These are phyloP conservation scores for Acorus gramineus DNA, from an alignment of 106 monocot genomes.

Conservation along the genomic window DNA sequence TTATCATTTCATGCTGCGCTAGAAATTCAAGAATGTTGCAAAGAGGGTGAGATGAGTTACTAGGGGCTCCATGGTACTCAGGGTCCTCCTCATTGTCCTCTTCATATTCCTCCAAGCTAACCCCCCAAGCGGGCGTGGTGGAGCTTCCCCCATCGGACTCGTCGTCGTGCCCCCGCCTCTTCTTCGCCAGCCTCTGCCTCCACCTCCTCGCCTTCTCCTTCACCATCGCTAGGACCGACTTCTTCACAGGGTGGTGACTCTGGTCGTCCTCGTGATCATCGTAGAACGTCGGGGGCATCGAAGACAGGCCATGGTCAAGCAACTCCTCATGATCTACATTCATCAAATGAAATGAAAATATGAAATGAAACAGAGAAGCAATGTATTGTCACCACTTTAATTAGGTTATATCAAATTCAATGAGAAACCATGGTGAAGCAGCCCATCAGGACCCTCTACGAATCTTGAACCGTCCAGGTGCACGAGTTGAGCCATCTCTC, in stretches of 20 bases:
- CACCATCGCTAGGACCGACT: conserved; percentile 34
- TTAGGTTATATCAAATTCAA: no score
- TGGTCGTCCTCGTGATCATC: conserved; percentile 15
- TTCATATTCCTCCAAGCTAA: background rate
- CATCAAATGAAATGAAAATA: no score
- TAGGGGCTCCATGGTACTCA: conserved; percentile 35
- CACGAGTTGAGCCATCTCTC: no score
- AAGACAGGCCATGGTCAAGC: background rate
- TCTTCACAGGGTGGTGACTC: conserved; percentile 28
- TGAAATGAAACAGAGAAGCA: no score
- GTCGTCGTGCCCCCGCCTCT: conserved; percentile 20
- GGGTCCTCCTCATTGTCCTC: conserved; percentile 8
- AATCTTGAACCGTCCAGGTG: no score
- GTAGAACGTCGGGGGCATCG: background rate
- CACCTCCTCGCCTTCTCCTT: conserved; percentile 57
- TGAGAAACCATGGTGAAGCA: no score
- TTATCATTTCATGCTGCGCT: no score
- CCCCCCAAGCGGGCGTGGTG: no score
- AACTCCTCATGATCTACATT: no score
- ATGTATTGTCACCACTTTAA: no score
- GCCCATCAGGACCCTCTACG: no score
- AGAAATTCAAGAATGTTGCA: background rate
- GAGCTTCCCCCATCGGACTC: background rate
- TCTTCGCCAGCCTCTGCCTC: conserved; percentile 28
- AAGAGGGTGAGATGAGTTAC: conserved; percentile 13